Evolutionary conservation across 306 rosid genomes (phyloP), one percentile per base, ranked within the genome.

Genomic region (Alnus rubra): DNA sequence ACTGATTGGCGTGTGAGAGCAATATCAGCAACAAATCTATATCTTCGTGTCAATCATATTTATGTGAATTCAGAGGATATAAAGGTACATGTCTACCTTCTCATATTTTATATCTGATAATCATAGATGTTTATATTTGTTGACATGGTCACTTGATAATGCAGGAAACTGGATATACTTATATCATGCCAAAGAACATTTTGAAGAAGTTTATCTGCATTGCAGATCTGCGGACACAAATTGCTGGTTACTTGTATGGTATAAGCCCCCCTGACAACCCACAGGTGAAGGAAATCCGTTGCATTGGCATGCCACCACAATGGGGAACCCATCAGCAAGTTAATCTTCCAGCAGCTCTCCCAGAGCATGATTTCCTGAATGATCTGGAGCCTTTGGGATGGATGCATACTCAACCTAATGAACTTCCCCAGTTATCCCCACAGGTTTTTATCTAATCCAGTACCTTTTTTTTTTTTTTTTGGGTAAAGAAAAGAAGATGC

Each of bases 1-100:
- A 96, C 99, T 55, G 99, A 96, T 77, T 96, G 99, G 99, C 99
- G 99, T 93, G 99, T 96, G 83, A 89, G 99, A 78, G 98, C 99
- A 74, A 96, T 96, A 88, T 96, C 98, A 7, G 97, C 99, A 71
- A 96, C 99, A 51, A 95, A 96, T 79, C 88, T 96, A 14, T 93
- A 96, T 73, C 99, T 96, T 67, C 97, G 99, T 75, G 99, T 96
- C 74, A 96, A 96, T 82, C 99, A 96, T 69, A 96, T 96, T 71
- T 96, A 96, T 72, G 99, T 96, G 74, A 96, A 93, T 81, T 96
- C 99, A 0, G 99, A 96, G 87, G 98, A 96, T 88, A 92, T 96
- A 77, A 93, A 96, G 97, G 98, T 90, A 76, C 39, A 7, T 4
- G 30, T 76, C 45, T 49, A 59, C 73, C 56, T 39, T 76, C 69